Evolutionary conservation across 345 rosid genomes (phyloP).

Genomic region (Heritiera littoralis): DNA sequence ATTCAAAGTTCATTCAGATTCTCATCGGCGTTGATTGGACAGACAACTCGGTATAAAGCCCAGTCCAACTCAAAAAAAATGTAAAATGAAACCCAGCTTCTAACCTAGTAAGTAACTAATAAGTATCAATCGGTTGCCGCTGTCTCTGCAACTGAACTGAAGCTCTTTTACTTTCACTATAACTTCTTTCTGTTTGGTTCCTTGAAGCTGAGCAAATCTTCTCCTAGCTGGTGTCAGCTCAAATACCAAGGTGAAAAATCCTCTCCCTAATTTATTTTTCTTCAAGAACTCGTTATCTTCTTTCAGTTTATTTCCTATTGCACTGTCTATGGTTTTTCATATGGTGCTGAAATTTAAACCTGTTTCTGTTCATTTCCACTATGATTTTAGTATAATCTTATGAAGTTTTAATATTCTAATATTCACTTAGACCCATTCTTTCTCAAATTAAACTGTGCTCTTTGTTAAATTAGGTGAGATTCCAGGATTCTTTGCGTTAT

Average conservation of each 20-base stretch:
- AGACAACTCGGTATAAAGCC: no score
- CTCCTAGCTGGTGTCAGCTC: neutral
- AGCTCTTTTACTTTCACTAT: neutral
- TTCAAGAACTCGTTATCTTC: neutral
- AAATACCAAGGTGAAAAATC: neutral
- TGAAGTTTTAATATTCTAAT: neutral
- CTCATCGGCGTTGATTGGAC: no score
- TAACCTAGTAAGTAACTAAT: no score
- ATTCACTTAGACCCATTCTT: neutral
- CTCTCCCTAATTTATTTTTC: no score
- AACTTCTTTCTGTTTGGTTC: neutral
- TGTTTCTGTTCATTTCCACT: neutral
- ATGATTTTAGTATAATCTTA: neutral
- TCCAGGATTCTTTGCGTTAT: neutral
- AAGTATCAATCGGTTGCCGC: neutral
- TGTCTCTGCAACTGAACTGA: neutral
- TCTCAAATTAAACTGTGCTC: neutral
- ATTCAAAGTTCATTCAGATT: neutral
- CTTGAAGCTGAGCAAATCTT: neutral
- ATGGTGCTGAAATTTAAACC: neutral
- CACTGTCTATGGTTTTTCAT: neutral
- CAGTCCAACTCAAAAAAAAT: neutral
- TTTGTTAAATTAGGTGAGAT: neutral
- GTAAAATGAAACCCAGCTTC: neutral
- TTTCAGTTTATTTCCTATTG: neutral